Percentiles rank a stretch among this genome's conserved stretches.
phyloP scores from a whole-genome alignment of 2,329 filamentous ascomycete genomes.

The Orbilia blumenaviensis region DNA sequence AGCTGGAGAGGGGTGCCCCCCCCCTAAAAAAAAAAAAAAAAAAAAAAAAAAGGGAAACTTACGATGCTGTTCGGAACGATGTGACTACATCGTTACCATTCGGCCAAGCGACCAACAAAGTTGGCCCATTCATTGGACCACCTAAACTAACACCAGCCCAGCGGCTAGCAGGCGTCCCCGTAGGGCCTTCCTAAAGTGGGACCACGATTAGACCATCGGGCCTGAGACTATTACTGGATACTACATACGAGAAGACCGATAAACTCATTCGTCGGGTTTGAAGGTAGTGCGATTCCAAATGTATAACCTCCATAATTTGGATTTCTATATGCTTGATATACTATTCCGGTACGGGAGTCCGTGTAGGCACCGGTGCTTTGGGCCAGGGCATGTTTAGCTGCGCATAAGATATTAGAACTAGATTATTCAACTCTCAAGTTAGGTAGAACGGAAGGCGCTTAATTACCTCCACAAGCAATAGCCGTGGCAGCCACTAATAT shows the following conservation, averaged over 20 bases:
- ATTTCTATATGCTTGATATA: slow-evolving; percentile 61
- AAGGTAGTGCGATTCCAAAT: slow-evolving; percentile 66
- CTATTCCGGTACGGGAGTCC: slow-evolving; percentile 64
- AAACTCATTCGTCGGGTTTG: slow-evolving; percentile 65
- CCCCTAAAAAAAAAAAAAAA: too few relatives aligned
- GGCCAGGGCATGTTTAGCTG: slow-evolving; percentile 55
- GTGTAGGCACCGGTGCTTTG: slow-evolving; percentile 60
- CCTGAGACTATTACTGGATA: neutral
- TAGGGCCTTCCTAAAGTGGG: slow-evolving; percentile 56
- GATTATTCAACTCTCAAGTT: neutral
- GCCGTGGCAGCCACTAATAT: slow-evolving; percentile 18
- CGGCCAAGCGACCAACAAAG: slow-evolving; percentile 66
- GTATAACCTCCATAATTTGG: slow-evolving; percentile 62
- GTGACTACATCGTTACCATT: slow-evolving; percentile 63
- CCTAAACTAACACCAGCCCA: slow-evolving; percentile 66
- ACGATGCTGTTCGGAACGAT: slow-evolving; percentile 61
- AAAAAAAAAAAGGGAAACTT: too few relatives aligned
- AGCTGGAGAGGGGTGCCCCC: neutral
- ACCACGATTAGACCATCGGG: too few relatives aligned
- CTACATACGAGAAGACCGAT: slow-evolving; percentile 66
- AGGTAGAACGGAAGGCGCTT: neutral
- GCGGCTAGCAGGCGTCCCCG: slow-evolving; percentile 62
- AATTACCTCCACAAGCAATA: slow-evolving; percentile 29
- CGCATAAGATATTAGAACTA: neutral
- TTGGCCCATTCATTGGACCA: slow-evolving; percentile 64